phyloP scores from a whole-genome alignment of 768 basidiomycete species.

The Termitomyces sp. region DNA sequence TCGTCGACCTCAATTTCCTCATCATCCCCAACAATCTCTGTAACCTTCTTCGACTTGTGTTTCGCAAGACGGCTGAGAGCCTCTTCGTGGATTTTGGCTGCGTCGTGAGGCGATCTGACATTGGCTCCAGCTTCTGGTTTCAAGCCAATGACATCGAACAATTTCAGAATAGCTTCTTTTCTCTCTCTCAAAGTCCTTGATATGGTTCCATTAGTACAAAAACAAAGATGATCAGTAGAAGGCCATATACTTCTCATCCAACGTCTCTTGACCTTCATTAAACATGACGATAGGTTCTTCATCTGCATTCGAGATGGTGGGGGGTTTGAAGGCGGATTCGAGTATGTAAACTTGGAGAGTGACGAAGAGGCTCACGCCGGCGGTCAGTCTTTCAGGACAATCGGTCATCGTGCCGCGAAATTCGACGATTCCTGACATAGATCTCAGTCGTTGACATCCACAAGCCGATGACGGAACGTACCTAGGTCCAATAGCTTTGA shows the following conservation, averaged over 20 bases:
- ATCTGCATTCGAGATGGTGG: constrained; percentile 33
- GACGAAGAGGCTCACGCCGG: constrained; percentile 77
- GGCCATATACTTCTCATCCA: constrained; percentile 57
- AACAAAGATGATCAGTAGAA: neutral
- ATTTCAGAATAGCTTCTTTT: constrained; percentile 66
- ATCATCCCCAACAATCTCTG: constrained; percentile 74
- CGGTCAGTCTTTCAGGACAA: constrained; percentile 66
- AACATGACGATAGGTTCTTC: constrained; percentile 43
- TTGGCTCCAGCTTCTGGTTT: constrained; percentile 56
- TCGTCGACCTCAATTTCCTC: constrained; percentile 86
- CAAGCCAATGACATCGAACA: constrained; percentile 75
- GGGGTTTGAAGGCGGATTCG: constrained; percentile 62
- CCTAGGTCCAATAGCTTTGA: constrained; percentile 72
- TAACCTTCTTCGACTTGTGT: constrained; percentile 42
- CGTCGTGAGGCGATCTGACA: constrained; percentile 30
- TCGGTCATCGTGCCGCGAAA: constrained; percentile 75
- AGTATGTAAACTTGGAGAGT: constrained; percentile 73
- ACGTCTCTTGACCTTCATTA: constrained; percentile 78
- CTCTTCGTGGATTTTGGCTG: constrained; percentile 35
- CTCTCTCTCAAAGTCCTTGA: constrained; percentile 66
- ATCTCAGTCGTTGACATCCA: neutral
- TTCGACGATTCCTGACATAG: constrained; percentile 54
- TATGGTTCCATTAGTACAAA: neutral
- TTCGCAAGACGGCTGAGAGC: constrained; percentile 42
- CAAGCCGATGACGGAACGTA: constrained; percentile 25